phyloP scores from a whole-genome alignment of 2,329 filamentous ascomycete species.

The Aspergillus nomiae region DNA sequence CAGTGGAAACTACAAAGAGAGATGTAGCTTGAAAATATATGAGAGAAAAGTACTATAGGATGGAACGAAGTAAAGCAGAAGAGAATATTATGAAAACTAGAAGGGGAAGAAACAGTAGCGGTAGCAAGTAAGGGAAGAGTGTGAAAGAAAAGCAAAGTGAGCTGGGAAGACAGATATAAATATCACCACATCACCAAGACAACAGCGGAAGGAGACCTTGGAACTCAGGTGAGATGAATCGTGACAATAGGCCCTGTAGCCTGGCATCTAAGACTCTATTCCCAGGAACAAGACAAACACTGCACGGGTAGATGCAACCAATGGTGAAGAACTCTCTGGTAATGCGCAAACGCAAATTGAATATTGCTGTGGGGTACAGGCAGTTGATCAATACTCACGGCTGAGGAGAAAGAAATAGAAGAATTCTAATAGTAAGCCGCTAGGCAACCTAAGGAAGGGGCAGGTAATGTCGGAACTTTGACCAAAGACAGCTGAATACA shows the following conservation, averaged over 20 bases:
- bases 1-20: background rate
- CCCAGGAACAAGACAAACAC: slow-evolving; percentile 5
- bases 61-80: background rate
- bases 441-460: background rate
- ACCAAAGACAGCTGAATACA: background rate
- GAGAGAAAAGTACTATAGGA: background rate
- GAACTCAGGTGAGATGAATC: background rate
- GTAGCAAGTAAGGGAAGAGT: background rate
- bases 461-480: background rate
- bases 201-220: background rate
- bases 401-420: background rate
- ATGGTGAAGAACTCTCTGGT: slow-evolving; percentile 1
- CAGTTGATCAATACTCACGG: background rate
- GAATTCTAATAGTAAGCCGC: background rate
- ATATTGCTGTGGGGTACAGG: background rate
- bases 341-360: background rate
- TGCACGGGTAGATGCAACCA: slow-evolving; percentile 8
- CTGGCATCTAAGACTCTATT: background rate
- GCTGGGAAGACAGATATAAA: background rate
- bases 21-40: too few relatives aligned
- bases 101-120: background rate
- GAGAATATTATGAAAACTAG: background rate
- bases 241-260: background rate
- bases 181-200: background rate
- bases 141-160: background rate